Conservation (phyloP, 139 green algal species). For the Yamagishiella unicocca region DNA sequence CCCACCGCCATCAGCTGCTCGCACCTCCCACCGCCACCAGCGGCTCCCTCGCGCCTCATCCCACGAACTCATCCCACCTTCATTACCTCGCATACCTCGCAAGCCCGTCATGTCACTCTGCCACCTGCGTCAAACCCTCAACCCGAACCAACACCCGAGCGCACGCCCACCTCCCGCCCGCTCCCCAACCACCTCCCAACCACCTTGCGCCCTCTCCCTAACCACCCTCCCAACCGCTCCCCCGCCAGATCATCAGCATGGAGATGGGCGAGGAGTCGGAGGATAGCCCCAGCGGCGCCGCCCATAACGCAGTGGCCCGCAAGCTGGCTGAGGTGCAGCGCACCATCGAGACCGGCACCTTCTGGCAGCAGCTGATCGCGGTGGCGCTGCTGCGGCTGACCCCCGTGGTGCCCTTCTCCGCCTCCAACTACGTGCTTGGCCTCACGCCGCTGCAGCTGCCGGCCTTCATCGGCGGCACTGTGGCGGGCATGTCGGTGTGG, state of each 20-base stretch:
- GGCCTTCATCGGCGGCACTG: conserved; percentile 76
- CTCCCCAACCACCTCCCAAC: background rate
- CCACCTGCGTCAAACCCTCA: too few relatives aligned
- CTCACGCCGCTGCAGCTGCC: conserved; percentile 78
- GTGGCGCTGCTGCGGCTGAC: conserved; percentile 85
- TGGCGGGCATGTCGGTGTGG: conserved; percentile 84
- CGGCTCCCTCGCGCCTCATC: too few relatives aligned
- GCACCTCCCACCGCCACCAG: too few relatives aligned
- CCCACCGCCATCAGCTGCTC: too few relatives aligned
- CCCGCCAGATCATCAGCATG: conserved; percentile 52
- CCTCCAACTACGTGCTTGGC: conserved; percentile 89
- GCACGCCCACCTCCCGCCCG: too few relatives aligned
- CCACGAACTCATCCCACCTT: too few relatives aligned
- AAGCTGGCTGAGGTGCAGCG: conserved; percentile 57
- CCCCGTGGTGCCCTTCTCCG: conserved; percentile 81
- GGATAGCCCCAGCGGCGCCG: background rate
- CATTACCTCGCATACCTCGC: too few relatives aligned
- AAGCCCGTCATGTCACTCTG: too few relatives aligned
- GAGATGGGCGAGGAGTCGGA: conserved; percentile 23
- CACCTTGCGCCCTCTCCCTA: background rate
- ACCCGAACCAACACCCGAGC: too few relatives aligned
- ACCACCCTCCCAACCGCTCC: background rate
- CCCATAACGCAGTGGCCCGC: conserved; percentile 29
- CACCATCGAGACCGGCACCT: conserved; percentile 77
- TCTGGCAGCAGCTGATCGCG: conserved; percentile 79